phyloP scores from a whole-genome alignment of 768 basidiomycete species.

The Lanmaoa rubissima region DNA sequence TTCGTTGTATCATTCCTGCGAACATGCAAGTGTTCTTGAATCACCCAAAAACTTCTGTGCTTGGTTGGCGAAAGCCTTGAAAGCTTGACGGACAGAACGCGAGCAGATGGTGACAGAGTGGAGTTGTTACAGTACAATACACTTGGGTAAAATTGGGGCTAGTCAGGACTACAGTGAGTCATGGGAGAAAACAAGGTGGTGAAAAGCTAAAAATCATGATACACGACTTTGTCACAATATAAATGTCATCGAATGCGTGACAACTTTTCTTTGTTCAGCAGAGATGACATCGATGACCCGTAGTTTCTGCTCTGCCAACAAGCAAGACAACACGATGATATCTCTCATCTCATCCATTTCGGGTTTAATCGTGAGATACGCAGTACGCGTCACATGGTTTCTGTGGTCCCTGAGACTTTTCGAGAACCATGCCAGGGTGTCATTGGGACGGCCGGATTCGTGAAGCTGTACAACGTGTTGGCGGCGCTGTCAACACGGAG shows the following conservation, averaged over 20 bases:
- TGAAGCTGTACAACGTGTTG: conserved; percentile 3
- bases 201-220: neutral
- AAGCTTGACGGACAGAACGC: no score
- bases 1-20: no score
- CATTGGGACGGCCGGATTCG: conserved; percentile 3
- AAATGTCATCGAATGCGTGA: neutral
- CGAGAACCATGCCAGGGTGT: conserved; percentile 15
- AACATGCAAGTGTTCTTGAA: no score
- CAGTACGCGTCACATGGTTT: neutral
- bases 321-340: conserved; percentile 19
- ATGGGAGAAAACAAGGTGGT: no score
- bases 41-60: no score
- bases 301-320: conserved; percentile 17
- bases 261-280: neutral
- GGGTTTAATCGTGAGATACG: conserved; percentile 14
- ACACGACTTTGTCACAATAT: neutral
- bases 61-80: no score
- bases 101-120: no score
- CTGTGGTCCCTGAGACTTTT: neutral
- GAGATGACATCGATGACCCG: neutral
- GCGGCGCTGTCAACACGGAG: neutral
- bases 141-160: no score
- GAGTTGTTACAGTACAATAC: neutral
- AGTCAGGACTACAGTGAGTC: no score
- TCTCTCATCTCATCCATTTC: conserved; percentile 13